Evolutionary conservation across 2,329 filamentous ascomycete species (phyloP), one percentile per base, ranked within the genome.

Genomic region (Diaporthe vaccinii): DNA sequence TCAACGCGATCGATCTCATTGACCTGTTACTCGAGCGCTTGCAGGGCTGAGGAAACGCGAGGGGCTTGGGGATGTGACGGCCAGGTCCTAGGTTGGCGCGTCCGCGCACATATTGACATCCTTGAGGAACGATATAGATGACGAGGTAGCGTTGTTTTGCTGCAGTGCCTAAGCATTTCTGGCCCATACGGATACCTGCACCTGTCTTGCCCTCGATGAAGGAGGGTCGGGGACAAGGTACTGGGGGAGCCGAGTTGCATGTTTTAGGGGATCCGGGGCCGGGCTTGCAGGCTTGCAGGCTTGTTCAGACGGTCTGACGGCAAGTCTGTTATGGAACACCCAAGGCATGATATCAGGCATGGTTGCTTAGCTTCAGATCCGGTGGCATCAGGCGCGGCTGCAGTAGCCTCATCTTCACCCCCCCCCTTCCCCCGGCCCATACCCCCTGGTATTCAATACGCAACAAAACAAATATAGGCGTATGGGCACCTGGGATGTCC

Each of bases 241-340:
- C 31, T 55, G 14, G 49, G 34, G 49, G 7, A 41, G 31, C 49
- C 46, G 49, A 55, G 34, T 55, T 55, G 65, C 49, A 69, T 55
- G 49, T 69, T 69, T 55, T 69, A 69, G 65, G 46, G 46, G 12
- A 68, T 53, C 65, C 65, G 46, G 65, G 65, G 49, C 34, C 31
- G 49, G 65, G 65, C 65, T 68, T 53, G 65, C 46, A 55, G 25
- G 25, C 25, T 34, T 9, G 59, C 14, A 39, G 62, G 46, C 62
- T 53, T 68, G 65, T 69, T 69, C 65, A 69, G 65, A 69, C 65
- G 65, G 65, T 28, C 34, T 69, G 49, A 55, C 65, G 65, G 65
- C 65, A 69, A 69, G 65, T 53, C 65, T 69, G 46, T 69, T 69
- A 69, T 69, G 65, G 65, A 34, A 69, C 65, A 69, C 65, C 65